Conservation (phyloP, 1,284 basidiomycete species). For the Malassezia dermatis region DNA sequence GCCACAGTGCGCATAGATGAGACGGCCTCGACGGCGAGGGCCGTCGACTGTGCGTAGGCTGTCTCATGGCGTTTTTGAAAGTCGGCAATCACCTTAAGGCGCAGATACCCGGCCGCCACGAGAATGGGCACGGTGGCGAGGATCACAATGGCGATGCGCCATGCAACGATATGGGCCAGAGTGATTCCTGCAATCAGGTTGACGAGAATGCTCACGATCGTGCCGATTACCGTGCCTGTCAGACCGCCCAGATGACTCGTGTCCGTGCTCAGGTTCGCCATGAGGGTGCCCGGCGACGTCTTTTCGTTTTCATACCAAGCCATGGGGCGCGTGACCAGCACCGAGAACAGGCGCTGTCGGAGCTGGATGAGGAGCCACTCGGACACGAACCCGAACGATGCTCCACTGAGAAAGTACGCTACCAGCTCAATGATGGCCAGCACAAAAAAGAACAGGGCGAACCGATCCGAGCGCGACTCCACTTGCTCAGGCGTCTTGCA, state of each 20-base stretch:
- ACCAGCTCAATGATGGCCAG: conserved; percentile 30
- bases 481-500: conserved; percentile 24
- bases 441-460: conserved; percentile 34
- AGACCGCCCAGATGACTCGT: conserved; percentile 32
- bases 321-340: conserved; percentile 24
- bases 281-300: conserved; percentile 24
- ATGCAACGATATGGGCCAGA: conserved; percentile 27
- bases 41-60: conserved; percentile 29
- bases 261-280: conserved; percentile 30
- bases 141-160: conserved; percentile 37
- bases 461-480: conserved; percentile 21
- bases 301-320: conserved; percentile 28
- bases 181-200: conserved; percentile 32
- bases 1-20: conserved; percentile 33
- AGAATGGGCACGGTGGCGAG: conserved; percentile 32
- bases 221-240: conserved; percentile 32
- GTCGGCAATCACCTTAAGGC: conserved; percentile 35
- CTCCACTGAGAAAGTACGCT: conserved; percentile 32
- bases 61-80: conserved; percentile 37
- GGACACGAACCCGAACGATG: conserved; percentile 29
- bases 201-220: conserved; percentile 37
- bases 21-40: conserved; percentile 35
- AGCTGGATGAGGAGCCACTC: conserved; percentile 34
- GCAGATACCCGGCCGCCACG: conserved; percentile 28
- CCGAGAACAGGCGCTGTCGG: conserved; percentile 24